phyloP scores from a whole-genome alignment of 228 moss, liverwort and hornwort genomes.

The Sphagnum fallax region DNA sequence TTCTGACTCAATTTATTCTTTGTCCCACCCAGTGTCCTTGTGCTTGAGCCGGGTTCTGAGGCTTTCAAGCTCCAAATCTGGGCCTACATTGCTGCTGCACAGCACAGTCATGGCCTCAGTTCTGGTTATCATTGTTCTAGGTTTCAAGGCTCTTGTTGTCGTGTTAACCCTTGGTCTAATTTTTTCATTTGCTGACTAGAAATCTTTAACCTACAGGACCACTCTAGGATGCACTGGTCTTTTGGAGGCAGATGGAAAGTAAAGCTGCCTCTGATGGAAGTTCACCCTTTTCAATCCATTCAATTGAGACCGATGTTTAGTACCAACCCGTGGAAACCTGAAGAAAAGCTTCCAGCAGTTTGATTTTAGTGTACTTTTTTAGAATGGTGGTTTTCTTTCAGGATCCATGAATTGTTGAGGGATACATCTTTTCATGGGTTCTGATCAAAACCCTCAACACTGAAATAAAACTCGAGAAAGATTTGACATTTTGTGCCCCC shows the following conservation, averaged over 20 bases:
- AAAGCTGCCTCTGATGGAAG: background rate
- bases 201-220: too few species aligned
- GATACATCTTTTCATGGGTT: constrained; percentile 1
- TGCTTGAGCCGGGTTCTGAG: constrained; percentile 10
- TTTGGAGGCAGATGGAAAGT: too few species aligned
- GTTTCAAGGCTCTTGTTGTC: constrained; percentile 11
- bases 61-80: constrained; percentile 15
- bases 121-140: constrained; percentile 4
- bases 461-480: constrained; percentile 10
- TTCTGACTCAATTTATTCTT: constrained; percentile 12
- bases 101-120: constrained; percentile 10
- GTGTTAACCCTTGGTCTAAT: constrained; percentile 9
- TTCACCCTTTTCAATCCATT: background rate
- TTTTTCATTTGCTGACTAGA: constrained; percentile 7
- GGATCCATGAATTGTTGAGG: background rate
- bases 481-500: background rate
- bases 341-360: background rate
- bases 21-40: constrained; percentile 9
- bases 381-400: constrained; percentile 2
- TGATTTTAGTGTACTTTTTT: background rate
- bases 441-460: background rate
- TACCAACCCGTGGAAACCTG: background rate
- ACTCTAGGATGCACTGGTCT: too few species aligned
- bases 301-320: background rate
- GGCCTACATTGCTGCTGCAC: constrained; percentile 6